A percentile compares a stretch with the other conserved stretches of the same genome.
These are phyloP conservation scores for Macrophomina phaseolina DNA, from an alignment of 2,329 filamentous ascomycete genomes.

Conservation along the genomic window DNA sequence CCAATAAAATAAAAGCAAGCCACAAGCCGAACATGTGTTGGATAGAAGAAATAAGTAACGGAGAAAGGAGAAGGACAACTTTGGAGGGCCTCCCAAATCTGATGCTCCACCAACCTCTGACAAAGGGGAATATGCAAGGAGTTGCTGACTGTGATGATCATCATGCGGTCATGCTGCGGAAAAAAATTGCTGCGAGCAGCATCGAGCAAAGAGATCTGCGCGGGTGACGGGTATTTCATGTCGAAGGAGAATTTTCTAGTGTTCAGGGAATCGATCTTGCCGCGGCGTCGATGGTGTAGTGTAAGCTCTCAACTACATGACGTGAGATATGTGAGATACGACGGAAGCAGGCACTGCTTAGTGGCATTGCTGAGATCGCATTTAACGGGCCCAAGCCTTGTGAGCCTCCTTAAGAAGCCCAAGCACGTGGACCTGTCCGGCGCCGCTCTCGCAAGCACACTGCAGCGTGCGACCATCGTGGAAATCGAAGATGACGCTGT, in stretches of 20 bases:
- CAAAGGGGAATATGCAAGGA: conserved; percentile 26
- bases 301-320: background rate
- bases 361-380: background rate
- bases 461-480: conserved; percentile 67
- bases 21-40: conserved; percentile 1
- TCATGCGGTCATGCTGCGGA: conserved; percentile 24
- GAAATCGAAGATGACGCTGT: conserved; percentile 74
- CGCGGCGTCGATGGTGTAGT: background rate
- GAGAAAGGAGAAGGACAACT: background rate
- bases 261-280: conserved; percentile 2
- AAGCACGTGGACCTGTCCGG: conserved; percentile 43
- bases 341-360: background rate
- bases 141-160: conserved; percentile 21
- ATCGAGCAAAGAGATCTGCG: conserved; percentile 2
- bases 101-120: conserved; percentile 22
- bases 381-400: conserved; percentile 14
- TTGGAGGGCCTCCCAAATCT: conserved; percentile 10
- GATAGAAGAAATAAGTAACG: conserved; percentile 2
- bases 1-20: conserved; percentile 20
- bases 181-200: conserved; percentile 1
- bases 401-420: conserved; percentile 19
- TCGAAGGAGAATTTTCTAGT: conserved; percentile 11
- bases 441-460: conserved; percentile 56
- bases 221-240: conserved; percentile 24
- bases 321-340: background rate